A percentile compares a stretch with the other conserved stretches of the same genome.
phyloP scores from a whole-genome alignment of 768 basidiomycete species.

The Baorangia bicolor region DNA sequence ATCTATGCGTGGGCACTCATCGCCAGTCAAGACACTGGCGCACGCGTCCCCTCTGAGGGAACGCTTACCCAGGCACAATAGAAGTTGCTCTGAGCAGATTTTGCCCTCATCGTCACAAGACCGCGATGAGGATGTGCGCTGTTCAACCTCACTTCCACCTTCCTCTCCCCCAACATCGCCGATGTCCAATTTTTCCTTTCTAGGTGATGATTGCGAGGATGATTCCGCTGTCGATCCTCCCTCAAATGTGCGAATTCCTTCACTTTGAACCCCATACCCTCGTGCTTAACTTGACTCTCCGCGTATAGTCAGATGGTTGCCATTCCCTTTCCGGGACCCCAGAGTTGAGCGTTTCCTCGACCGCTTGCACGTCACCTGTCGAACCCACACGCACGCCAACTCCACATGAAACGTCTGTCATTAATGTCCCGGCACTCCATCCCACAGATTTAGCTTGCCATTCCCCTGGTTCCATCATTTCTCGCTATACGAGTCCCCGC shows the following conservation, averaged over 20 bases:
- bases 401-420: not conserved
- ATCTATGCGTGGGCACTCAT: conserved; percentile 22
- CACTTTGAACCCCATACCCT: not conserved
- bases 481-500: not conserved
- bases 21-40: conserved; percentile 17
- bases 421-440: not conserved
- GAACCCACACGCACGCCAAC: conserved; percentile 3
- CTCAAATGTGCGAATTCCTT: conserved; percentile 32
- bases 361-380: conserved; percentile 8
- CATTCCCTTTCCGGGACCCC: conserved; percentile 4
- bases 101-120: conserved; percentile 2
- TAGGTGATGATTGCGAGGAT: conserved; percentile 24
- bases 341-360: conserved; percentile 14
- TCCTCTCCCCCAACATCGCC: conserved; percentile 49
- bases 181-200: conserved; percentile 37
- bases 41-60: conserved; percentile 6
- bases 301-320: conserved; percentile 12
- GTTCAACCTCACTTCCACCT: conserved; percentile 32
- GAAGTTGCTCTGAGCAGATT: not conserved
- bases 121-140: conserved; percentile 19
- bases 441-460: not conserved
- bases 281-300: conserved; percentile 1
- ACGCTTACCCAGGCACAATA: not conserved
- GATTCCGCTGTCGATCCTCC: conserved; percentile 8
- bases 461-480: not conserved